phyloP scores from a whole-genome alignment of 805 yeast genomes.

The Hanseniaspora nectarophila region DNA sequence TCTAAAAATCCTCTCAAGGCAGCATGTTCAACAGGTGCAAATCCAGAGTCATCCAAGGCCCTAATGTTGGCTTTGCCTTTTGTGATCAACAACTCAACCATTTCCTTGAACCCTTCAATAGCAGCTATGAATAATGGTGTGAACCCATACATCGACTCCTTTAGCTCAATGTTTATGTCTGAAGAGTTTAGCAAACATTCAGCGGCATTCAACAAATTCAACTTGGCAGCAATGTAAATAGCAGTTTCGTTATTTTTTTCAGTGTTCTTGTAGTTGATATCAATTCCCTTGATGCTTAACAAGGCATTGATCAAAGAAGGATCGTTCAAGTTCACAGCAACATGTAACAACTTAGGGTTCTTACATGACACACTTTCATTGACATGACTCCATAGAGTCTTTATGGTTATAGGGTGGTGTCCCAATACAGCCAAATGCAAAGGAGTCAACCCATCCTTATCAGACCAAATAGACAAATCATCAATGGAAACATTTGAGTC shows the following conservation, averaged over 20 bases:
- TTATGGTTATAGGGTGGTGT: slow-evolving; percentile 65
- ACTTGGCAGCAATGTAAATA: slow-evolving; percentile 64
- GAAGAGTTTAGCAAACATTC: slow-evolving; percentile 42
- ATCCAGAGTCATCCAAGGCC: slow-evolving; percentile 68
- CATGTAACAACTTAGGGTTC: slow-evolving; percentile 47
- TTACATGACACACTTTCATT: slow-evolving; percentile 30
- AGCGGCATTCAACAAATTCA: slow-evolving; percentile 44
- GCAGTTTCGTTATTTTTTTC: slow-evolving; percentile 57
- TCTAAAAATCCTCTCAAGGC: slow-evolving; percentile 74
- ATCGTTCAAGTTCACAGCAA: slow-evolving; percentile 51
- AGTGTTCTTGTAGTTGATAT: slow-evolving; percentile 49
- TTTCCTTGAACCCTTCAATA: slow-evolving; percentile 58
- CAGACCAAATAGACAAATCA: slow-evolving; percentile 49
- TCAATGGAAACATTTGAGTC: slow-evolving; percentile 42
- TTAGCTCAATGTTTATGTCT: slow-evolving; percentile 58
- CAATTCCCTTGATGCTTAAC: slow-evolving; percentile 44
- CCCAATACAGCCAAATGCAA: slow-evolving; percentile 74
- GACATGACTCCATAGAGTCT: slow-evolving; percentile 42
- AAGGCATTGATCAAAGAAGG: slow-evolving; percentile 44
- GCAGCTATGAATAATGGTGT: slow-evolving; percentile 86
- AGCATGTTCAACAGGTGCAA: slow-evolving; percentile 98
- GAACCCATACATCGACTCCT: slow-evolving; percentile 80
- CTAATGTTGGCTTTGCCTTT: slow-evolving; percentile 41
- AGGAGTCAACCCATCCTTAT: slow-evolving; percentile 66
- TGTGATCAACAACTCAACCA: slow-evolving; percentile 44